These are phyloP conservation scores for Pichia nakasei DNA, from an alignment of 805 yeast species.

Conservation along the genomic window DNA sequence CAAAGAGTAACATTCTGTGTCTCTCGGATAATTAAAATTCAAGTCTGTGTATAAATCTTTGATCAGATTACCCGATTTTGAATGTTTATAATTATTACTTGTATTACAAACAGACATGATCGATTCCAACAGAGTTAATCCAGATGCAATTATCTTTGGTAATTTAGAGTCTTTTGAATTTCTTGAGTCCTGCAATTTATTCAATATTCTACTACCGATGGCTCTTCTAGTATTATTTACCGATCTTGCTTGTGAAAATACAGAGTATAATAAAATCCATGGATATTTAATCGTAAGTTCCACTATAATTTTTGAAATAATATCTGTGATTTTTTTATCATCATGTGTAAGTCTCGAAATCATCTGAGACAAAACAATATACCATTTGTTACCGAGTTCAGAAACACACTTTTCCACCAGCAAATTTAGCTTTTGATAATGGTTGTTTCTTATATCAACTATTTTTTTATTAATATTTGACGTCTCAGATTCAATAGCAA, in stretches of 20 bases:
- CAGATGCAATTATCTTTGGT: slow-evolving; percentile 19
- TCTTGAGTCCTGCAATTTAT: slow-evolving; percentile 19
- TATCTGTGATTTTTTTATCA: slow-evolving; percentile 44
- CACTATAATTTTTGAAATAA: slow-evolving; percentile 50
- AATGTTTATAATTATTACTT: slow-evolving; percentile 4
- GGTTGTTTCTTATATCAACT: not conserved
- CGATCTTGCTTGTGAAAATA: slow-evolving; percentile 63
- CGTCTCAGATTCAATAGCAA: not conserved
- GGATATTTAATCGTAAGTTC: slow-evolving; percentile 61
- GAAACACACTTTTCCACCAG: slow-evolving; percentile 15
- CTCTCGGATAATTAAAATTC: slow-evolving; percentile 24
- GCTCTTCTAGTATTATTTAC: slow-evolving; percentile 35
- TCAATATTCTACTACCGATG: slow-evolving; percentile 39
- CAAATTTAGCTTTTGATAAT: slow-evolving; percentile 7
- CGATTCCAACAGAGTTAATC: slow-evolving; percentile 31
- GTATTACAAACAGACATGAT: slow-evolving; percentile 33
- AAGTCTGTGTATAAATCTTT: slow-evolving; percentile 31
- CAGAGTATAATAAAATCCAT: slow-evolving; percentile 77
- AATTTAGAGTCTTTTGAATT: slow-evolving; percentile 6
- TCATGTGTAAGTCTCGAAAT: slow-evolving; percentile 69
- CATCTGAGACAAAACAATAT: slow-evolving; percentile 76
- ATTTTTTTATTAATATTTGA: not conserved
- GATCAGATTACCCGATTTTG: slow-evolving; percentile 3
- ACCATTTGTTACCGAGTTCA: slow-evolving; percentile 47
- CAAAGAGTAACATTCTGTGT: slow-evolving; percentile 30